These are phyloP conservation scores for Magnolia changhungtana DNA, from an alignment of 164 flowering plant genomes.

Conservation along the genomic window DNA sequence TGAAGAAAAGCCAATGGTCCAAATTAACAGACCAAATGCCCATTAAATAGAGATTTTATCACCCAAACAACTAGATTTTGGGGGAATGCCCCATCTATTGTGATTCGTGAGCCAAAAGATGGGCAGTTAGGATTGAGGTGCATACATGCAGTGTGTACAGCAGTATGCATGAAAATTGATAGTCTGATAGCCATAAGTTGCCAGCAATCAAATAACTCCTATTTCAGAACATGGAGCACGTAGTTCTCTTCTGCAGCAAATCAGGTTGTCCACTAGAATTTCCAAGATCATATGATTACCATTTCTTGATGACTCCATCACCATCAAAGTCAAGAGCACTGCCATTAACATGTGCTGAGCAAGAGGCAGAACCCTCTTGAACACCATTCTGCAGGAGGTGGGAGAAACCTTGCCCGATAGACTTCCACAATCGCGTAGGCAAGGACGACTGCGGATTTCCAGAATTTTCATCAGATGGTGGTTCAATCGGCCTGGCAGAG, in stretches of 20 bases:
- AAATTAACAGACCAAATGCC: too few species aligned
- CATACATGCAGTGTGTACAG: too few species aligned
- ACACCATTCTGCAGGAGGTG: slow-evolving; percentile 35
- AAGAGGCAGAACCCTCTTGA: slow-evolving; percentile 41
- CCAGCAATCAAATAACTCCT: background rate
- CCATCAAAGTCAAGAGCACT: slow-evolving; percentile 27
- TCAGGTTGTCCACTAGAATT: too few species aligned
- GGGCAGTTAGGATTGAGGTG: too few species aligned
- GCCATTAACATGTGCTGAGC: slow-evolving; percentile 31
- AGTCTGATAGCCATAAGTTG: background rate
- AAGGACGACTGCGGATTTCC: slow-evolving; percentile 43
- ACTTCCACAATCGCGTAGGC: slow-evolving; percentile 61
- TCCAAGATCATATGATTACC: slow-evolving; percentile 26
- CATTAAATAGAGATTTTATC: too few species aligned
- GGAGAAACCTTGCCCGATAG: slow-evolving; percentile 80
- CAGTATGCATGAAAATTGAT: too few species aligned
- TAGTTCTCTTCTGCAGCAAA: too few species aligned
- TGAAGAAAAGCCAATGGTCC: too few species aligned
- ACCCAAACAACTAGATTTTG: too few species aligned
- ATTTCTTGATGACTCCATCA: slow-evolving; percentile 26
- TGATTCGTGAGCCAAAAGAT: too few species aligned
- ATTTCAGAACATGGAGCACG: background rate
- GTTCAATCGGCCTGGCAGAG: slow-evolving; percentile 40
- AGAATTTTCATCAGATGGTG: slow-evolving; percentile 10
- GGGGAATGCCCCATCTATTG: too few species aligned